Base-by-base conservation (phyloP, 2,329 filamentous ascomycete genomes). In the Colletotrichum simmondsii region DNA sequence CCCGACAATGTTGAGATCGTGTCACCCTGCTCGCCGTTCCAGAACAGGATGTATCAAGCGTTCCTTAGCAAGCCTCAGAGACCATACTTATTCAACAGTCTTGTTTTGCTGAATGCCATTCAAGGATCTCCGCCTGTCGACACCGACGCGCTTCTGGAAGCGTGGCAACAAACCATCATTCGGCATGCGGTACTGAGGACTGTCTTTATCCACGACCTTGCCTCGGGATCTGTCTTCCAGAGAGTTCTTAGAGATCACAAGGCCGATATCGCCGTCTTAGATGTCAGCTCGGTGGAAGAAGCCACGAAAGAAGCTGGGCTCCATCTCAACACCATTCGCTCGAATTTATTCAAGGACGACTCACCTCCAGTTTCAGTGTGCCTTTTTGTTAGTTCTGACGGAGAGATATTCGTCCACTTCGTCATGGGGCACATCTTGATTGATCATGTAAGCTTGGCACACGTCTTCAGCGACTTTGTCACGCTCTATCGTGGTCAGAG, bases 141-240 rank as follows among this genome's bases (percentile, higher is more conserved):
- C 54, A 76, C 83, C 16, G 79, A 83, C n/a, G 83, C 84, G 14
- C 83, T 92, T 19, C 81, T 86, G n/a, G 69, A 79, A 10, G 85
- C 85, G 53, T 91, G 89, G 75, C 84, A 85, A 59, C 81, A 89
- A 30, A 86, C 93, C 4, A 87, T 93, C 1, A 80, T 85, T 8
- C 84, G 84, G 8, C 90, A 92, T 77, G 90, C 92, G 74, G 90
- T 93, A 32, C 82, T 93, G 3, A 88, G 91, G 5, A 93, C 91
- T 0, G 88, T 92, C 3, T 93, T 93, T 72, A 84, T 92, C 16
- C 83, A 86, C 65, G 69, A 72, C 5, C 22, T 53, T 2, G 10
- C 19, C 2, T 37, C 58, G 5, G 82, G 85, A 65, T 82, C 84
- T 26, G 82, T 82, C 3, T 61, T 59, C 10, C 65, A 53, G 1